Base-by-base conservation (phyloP, 495 filamentous ascomycete genomes). In the Parathielavia appendiculata region DNA sequence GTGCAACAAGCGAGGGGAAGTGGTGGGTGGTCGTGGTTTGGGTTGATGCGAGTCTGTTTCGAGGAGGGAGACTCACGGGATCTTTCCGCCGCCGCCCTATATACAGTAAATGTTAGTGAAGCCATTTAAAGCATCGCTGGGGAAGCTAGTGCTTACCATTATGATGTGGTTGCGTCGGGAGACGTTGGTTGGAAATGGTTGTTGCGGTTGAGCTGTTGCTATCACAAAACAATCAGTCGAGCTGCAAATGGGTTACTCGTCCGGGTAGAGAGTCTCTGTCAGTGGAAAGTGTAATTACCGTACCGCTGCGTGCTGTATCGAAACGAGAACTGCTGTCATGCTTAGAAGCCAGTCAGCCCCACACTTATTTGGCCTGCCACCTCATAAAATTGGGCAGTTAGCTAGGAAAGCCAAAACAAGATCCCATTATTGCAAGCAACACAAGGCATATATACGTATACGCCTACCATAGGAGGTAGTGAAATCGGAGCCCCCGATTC, bases 1-100 rank as follows among this genome's bases (percentile, higher is more conserved):
- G 26, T 30, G 26, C 26, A 6, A 30, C 26, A 30, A 45, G 14
- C 51, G 34, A 59, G 57, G 38, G 56, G 48, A 32, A 58, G 55
- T 54, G 39, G 44, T 30, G 35, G 14, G 35, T 19, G 39, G 17
- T 53, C 19, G 26, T 56, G 57, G 50, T n/a, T 16, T 39, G 41
- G 20, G n/a, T 41, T 19, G 32, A 51, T 48, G 52, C 53, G 53
- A 39, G 34, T 58, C 57, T 67, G 43, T 30, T 41, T 66, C 45
- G 52, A 17, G 4, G 46, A 8, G 35, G 40, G n/a, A 45, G 51
- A 79, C 89, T 75, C 83, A 97, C 92, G 90, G 88, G 72, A 97
- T 87, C 78, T 89, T 91, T 75, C 82, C 85, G 76, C 91, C 91
- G 74, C 83, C 86, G 68, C 84, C 83, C 82, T 86, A 62, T 11